These are phyloP conservation scores for Esteya vermicola DNA, from an alignment of 2,329 filamentous ascomycete species.

Conservation along the genomic window DNA sequence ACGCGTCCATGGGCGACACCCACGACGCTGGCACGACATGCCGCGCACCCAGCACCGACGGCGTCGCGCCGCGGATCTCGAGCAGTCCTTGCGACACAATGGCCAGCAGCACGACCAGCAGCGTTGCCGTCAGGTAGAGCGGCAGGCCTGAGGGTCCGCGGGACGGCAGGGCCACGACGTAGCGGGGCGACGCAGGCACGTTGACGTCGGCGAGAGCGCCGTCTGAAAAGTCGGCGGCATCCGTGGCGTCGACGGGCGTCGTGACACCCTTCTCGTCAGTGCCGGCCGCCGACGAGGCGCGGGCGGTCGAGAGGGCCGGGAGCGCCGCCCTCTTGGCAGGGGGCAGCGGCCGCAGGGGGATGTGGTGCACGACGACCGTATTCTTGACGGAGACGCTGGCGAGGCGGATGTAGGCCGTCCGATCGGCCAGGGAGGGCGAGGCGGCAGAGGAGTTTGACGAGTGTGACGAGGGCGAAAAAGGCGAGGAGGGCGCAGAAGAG, in stretches of 20 bases:
- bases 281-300: conserved; percentile 22
- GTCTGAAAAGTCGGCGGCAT: too few relatives aligned
- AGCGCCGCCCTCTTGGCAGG: conserved; percentile 16
- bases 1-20: conserved; percentile 8
- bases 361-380: conserved; percentile 63
- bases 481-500: too few relatives aligned
- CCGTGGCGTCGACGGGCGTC: too few relatives aligned
- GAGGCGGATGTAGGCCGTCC: conserved; percentile 54
- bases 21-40: conserved; percentile 35
- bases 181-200: too few relatives aligned
- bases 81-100: conserved; percentile 49
- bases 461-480: conserved; percentile 22
- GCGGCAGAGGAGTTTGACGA: too few relatives aligned
- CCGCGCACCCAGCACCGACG: conserved; percentile 40
- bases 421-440: too few relatives aligned
- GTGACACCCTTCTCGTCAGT: too few relatives aligned
- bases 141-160: conserved; percentile 33
- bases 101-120: conserved; percentile 46
- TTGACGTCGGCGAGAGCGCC: too few relatives aligned
- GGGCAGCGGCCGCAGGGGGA: conserved; percentile 43
- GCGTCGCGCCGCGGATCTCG: conserved; percentile 44
- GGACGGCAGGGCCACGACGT: conserved; percentile 51
- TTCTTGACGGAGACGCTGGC: conserved; percentile 73
- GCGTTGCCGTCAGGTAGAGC: conserved; percentile 37
- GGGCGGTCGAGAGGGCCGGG: conserved; percentile 8